These are phyloP conservation scores for Calonectria fujianensis DNA, from an alignment of 2,329 filamentous ascomycete species.

Conservation along the genomic window DNA sequence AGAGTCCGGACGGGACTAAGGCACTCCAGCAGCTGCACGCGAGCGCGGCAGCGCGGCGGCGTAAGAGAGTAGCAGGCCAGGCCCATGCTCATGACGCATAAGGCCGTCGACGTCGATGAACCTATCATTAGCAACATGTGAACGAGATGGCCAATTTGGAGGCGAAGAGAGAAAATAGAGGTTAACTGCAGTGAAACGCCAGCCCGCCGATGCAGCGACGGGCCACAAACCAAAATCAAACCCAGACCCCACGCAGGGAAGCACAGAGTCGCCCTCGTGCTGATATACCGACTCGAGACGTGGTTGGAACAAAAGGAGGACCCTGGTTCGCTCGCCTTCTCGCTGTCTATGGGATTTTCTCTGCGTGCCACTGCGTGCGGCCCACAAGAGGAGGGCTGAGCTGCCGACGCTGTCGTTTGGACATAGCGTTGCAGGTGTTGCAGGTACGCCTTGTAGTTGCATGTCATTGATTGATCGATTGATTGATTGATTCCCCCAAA, in stretches of 20 bases:
- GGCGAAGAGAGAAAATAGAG: slow-evolving; percentile 31
- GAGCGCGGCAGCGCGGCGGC: slow-evolving; percentile 37
- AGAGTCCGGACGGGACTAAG: slow-evolving; percentile 34
- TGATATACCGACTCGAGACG: slow-evolving; percentile 50
- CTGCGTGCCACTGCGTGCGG: neutral
- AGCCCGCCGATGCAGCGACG: slow-evolving; percentile 40
- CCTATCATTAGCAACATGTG: slow-evolving; percentile 58
- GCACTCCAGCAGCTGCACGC: slow-evolving; percentile 41
- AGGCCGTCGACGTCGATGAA: slow-evolving; percentile 51
- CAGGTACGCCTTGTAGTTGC: slow-evolving; percentile 24
- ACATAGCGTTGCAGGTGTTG: slow-evolving; percentile 11
- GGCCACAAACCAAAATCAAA: slow-evolving; percentile 29
- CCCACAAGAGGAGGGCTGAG: neutral
- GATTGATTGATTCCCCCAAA: slow-evolving; percentile 9
- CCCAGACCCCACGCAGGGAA: slow-evolving; percentile 49
- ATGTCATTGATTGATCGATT: slow-evolving; percentile 14
- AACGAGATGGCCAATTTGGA: slow-evolving; percentile 49
- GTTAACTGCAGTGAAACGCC: slow-evolving; percentile 44
- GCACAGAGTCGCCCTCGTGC: slow-evolving; percentile 46
- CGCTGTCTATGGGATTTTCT: neutral
- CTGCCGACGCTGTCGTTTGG: neutral
- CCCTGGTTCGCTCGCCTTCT: slow-evolving; percentile 15
- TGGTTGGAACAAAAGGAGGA: slow-evolving; percentile 36
- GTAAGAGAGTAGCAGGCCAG: slow-evolving; percentile 37
- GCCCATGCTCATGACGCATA: slow-evolving; percentile 41